Percentiles rank a stretch among this genome's conserved stretches.
These are phyloP conservation scores for Paraphaeosphaeria minitans DNA, from an alignment of 2,329 filamentous ascomycete species.

Conservation along the genomic window DNA sequence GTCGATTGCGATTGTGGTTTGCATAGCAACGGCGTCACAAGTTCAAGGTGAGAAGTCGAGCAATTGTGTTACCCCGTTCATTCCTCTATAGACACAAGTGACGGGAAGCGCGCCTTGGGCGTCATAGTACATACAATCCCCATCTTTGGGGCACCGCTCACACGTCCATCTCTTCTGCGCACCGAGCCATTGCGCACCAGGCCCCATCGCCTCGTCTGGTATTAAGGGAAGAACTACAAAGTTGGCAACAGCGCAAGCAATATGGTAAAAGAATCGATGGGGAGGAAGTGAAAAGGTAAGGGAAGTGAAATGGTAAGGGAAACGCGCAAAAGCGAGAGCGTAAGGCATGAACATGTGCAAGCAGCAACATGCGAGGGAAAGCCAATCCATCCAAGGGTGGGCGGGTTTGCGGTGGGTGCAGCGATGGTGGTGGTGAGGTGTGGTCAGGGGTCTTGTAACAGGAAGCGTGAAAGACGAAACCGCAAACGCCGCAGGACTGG, in stretches of 20 bases:
- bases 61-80: neutral
- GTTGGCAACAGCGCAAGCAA: slow-evolving; percentile 4
- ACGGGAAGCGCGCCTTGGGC: neutral
- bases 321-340: neutral
- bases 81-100: neutral
- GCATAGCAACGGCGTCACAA: no score
- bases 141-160: neutral
- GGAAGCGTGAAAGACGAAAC: slow-evolving; percentile 18
- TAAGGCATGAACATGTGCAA: slow-evolving; percentile 2
- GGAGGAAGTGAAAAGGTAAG: neutral
- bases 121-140: neutral
- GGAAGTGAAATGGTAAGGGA: neutral
- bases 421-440: neutral
- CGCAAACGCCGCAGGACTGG: slow-evolving; percentile 22
- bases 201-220: neutral
- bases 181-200: neutral
- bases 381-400: neutral
- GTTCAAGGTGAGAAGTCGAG: neutral
- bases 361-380: neutral
- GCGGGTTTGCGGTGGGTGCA: neutral
- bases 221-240: neutral
- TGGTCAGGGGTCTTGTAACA: slow-evolving; percentile 8
- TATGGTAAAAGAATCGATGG: slow-evolving; percentile 6
- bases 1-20: no score
- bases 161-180: neutral